Base-by-base conservation (phyloP, 2,329 filamentous ascomycete species). In the Talaromyces funiculosus region DNA sequence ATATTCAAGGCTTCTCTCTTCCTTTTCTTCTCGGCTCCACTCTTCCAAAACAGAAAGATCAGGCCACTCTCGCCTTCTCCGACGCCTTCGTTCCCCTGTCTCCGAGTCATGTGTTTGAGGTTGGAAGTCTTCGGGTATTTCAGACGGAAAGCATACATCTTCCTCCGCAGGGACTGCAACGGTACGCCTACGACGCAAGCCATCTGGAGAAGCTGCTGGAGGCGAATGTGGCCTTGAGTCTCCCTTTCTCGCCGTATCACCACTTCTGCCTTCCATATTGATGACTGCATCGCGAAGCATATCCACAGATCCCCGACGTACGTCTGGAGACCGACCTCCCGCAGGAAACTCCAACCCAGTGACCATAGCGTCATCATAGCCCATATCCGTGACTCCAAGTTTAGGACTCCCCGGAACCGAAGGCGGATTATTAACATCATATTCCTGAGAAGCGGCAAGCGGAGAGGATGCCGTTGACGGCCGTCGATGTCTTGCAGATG, bases 101-200 rank as follows among this genome's bases (percentile, higher is more conserved):
- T 73, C 74, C 40, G 73, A 74, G 47, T 74, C 77, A 20, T 77
- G 76, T 4, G 82, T 81, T 45, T 79, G 80, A 38, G 78, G 77
- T 7, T 81, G 74, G 61, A 78, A 78, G 53, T 94, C 90, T 51
- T 95, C 91, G 33, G 93, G 91, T 53, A 94, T 79, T 67, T 95
- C 91, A 0, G 86, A 86, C 0, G 92, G 93, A 68, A 96, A 97
- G 77, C 94, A 97, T 0, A 97, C 92, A 75, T 97, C 94, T 65
- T 90, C 90, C 68, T 94, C 86, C 0, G 87, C 90, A 10, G 87
- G 81, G 12, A 88, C 73, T 12, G 82, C 81, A 65, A 86, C 81
- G 4, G 84, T 86, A 60, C 82, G 81, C 38, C 87, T 81, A 70
- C 73, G 79, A 64, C 67, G 76, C 63, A 71, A 72, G 67, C 62